Evolutionary conservation across 225 moss, liverwort and hornwort genomes (phyloP), one percentile per base, ranked within the genome.

Genomic region (Sphagnum contortum): DNA sequence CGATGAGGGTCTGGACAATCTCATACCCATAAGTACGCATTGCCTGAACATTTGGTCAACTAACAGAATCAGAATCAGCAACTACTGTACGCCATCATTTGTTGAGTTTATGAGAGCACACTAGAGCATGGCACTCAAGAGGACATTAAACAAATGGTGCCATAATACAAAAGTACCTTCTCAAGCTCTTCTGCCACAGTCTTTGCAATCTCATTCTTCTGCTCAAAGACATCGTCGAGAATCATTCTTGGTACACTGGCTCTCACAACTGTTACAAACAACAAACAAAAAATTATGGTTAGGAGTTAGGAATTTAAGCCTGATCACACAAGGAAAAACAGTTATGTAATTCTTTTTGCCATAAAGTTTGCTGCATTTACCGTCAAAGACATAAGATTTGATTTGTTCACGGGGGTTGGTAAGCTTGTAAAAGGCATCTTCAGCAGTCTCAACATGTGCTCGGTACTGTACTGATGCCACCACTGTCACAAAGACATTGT

Each of bases 371-470:
- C 4, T 8, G 61, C 68, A 54, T 75, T 60, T 60, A 93, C 92
- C 92, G 75, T 93, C 92, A 60, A 93, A 93, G 29, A 93, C 92
- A 66, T 93, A 93, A 12, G 92, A 81, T 77, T 90, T 90, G 29
- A 93, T 93, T 70, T 93, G 92, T 67, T 85, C 75, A 13, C 75
- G 81, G 63, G 92, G 92, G 63, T 83, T 93, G 47, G 89, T 78
- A 29, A 93, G 78, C 69, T 87, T 88, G 59, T 93, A 93, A 29
- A 83, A 90, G 7, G 92, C 92, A 76, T 93, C 92, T 63, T 79
- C 85, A 8, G 92, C 90, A 50, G 83, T 69, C 12, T 86, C 81
- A 5, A 72, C 1, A 64, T 90, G 81, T 4, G 85, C 88, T 72
- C 86, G 77, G 50, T 93, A 93, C 46, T 93, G 92, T 48, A 93